Conservation (phyloP, 805 yeast species). For the Saccharomyces eubayanus region DNA sequence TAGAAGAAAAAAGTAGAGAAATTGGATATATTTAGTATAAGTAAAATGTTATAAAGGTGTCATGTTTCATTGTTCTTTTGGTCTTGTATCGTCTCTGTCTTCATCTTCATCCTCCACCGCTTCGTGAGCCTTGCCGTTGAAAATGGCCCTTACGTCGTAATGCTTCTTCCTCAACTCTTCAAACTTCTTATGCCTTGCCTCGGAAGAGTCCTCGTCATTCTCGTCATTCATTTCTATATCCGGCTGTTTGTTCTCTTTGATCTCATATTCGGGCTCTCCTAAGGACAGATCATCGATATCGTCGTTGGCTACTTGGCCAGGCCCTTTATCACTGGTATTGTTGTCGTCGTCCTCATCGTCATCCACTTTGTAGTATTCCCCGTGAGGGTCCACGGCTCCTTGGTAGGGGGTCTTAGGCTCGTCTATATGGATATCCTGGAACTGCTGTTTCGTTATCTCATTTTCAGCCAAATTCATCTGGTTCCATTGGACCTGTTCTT, state of each 20-base stretch:
- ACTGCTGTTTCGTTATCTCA: conserved; percentile 61
- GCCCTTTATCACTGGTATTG: not conserved
- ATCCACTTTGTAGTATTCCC: conserved; percentile 69
- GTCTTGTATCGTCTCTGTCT: conserved; percentile 24
- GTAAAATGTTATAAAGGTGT: conserved; percentile 4
- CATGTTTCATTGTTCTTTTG: not conserved
- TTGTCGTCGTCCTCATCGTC: conserved; percentile 42
- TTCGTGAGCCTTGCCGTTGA: conserved; percentile 19
- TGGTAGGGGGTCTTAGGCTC: conserved; percentile 96
- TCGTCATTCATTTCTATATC: conserved; percentile 27
- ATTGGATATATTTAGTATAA: not conserved
- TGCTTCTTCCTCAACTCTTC: conserved; percentile 76
- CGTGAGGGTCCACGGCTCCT: conserved; percentile 76
- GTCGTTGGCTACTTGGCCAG: conserved; percentile 4
- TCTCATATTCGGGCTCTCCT: conserved; percentile 48
- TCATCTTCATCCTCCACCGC: conserved; percentile 26
- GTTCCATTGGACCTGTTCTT: conserved; percentile 70
- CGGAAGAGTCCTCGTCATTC: conserved; percentile 38
- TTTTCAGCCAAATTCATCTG: conserved; percentile 60
- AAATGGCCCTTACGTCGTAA: conserved; percentile 50
- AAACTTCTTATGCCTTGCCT: conserved; percentile 56
- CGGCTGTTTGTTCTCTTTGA: conserved; percentile 29
- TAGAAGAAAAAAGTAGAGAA: not conserved
- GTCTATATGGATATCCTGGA: conserved; percentile 48
- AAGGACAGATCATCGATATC: conserved; percentile 45